phyloP scores from a whole-genome alignment of 768 basidiomycete genomes.

The Suillus luteus region DNA sequence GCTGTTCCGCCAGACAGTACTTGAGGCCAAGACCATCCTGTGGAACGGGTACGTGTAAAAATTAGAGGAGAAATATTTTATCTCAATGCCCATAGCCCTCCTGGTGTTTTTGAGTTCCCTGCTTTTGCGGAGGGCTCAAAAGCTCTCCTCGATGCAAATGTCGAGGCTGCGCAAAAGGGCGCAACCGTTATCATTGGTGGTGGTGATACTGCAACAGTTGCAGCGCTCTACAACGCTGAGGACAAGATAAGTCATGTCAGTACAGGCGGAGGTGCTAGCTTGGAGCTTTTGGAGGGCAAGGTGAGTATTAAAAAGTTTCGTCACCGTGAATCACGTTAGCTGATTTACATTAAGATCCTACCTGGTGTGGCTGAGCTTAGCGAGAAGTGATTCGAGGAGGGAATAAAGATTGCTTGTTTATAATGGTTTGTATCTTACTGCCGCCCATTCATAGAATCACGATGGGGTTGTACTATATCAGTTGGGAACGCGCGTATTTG shows the following conservation, averaged over 20 bases:
- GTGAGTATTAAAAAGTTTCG: slow-evolving; percentile 41
- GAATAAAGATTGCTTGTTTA: background rate
- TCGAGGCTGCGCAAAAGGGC: slow-evolving; percentile 85
- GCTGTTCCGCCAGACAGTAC: slow-evolving; percentile 76
- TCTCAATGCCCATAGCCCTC: slow-evolving; percentile 59
- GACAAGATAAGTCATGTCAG: slow-evolving; percentile 93
- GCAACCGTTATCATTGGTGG: slow-evolving; percentile 95
- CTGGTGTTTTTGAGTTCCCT: slow-evolving; percentile 97
- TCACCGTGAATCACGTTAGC: slow-evolving; percentile 15
- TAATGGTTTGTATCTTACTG: slow-evolving; percentile 6
- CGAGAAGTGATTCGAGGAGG: slow-evolving; percentile 49
- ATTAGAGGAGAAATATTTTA: background rate
- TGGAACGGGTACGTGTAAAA: slow-evolving; percentile 79
- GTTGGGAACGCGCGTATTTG: background rate
- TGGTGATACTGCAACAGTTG: slow-evolving; percentile 95
- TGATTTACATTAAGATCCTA: slow-evolving; percentile 53
- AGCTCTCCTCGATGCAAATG: slow-evolving; percentile 78
- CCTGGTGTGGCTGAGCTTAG: slow-evolving; percentile 93
- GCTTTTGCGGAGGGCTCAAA: slow-evolving; percentile 86
- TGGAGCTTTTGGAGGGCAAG: slow-evolving; percentile 98
- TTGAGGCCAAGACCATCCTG: slow-evolving; percentile 91
- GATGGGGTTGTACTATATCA: background rate
- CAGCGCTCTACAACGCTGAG: slow-evolving; percentile 83
- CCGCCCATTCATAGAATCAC: background rate
- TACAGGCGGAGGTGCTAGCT: slow-evolving; percentile 91